phyloP scores from a whole-genome alignment of 371 early-diverging fungal species.

The Mortierella sp. region DNA sequence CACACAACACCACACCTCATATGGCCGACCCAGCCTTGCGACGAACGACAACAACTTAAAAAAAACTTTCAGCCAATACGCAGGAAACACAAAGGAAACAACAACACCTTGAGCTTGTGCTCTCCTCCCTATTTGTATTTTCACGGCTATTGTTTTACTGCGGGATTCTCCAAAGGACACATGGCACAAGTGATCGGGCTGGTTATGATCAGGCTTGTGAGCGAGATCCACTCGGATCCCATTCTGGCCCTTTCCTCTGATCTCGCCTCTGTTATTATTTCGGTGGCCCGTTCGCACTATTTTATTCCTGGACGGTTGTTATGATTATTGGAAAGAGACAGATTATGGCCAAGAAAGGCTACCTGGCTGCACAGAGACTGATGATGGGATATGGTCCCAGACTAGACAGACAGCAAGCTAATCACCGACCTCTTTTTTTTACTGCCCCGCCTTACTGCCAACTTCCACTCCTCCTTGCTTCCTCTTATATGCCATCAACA shows the following conservation, averaged over 20 bases:
- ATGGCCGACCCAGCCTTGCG: background rate
- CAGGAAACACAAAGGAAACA: background rate
- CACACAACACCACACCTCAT: slow-evolving; percentile 3
- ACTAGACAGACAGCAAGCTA: background rate
- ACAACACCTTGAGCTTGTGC: background rate
- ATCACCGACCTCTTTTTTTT: background rate
- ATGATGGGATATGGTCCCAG: background rate
- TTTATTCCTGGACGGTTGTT: background rate
- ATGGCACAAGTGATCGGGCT: background rate
- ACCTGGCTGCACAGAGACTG: background rate
- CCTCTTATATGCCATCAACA: slow-evolving; percentile 20
- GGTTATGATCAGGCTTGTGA: no score
- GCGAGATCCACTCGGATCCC: slow-evolving; percentile 3
- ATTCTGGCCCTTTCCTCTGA: no score
- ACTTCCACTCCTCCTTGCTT: background rate
- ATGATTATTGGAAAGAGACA: background rate
- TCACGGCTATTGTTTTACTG: background rate
- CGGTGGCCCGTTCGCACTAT: slow-evolving; percentile 39
- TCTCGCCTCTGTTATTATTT: background rate
- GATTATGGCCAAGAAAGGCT: background rate
- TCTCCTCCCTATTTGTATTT: background rate
- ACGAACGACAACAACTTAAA: background rate
- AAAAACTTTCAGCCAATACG: background rate
- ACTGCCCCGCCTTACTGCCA: background rate
- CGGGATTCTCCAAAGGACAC: slow-evolving; percentile 6